phyloP scores from a whole-genome alignment of 352 stramenopile genomes.

The Phytophthora meadii region DNA sequence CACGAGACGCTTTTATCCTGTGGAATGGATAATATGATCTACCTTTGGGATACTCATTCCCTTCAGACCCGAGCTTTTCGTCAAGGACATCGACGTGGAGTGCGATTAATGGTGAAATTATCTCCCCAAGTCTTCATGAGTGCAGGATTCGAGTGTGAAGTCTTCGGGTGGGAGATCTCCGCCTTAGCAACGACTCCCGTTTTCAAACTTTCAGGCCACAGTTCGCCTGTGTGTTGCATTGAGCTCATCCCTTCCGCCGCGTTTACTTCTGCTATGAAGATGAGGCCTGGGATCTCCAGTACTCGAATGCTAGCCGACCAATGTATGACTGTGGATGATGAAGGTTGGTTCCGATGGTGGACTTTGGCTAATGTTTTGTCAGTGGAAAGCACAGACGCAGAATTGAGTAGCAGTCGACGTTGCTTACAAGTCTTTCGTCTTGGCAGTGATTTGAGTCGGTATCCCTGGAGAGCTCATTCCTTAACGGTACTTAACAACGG shows the following conservation, averaged over 20 bases:
- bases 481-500: constrained; percentile 70
- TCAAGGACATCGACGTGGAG: constrained; percentile 65
- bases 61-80: constrained; percentile 55
- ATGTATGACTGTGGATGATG: constrained; percentile 79
- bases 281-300: constrained; percentile 17
- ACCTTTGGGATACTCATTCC: constrained; percentile 70
- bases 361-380: constrained; percentile 70
- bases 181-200: constrained; percentile 62
- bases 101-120: constrained; percentile 68
- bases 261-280: constrained; percentile 24
- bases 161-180: constrained; percentile 80
- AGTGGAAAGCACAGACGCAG: constrained; percentile 64
- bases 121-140: constrained; percentile 77
- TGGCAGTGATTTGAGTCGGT: constrained; percentile 63
- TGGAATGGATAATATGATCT: constrained; percentile 81
- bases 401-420: constrained; percentile 54
- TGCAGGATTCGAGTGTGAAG: constrained; percentile 77
- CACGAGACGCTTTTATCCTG: constrained; percentile 71
- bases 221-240: constrained; percentile 71
- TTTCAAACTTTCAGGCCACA: constrained; percentile 75
- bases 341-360: constrained; percentile 89
- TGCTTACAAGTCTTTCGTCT: constrained; percentile 78
- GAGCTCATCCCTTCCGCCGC: constrained; percentile 58
- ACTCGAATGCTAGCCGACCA: constrained; percentile 59
- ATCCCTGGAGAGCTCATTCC: constrained; percentile 74